These are phyloP conservation scores for Meyerozyma carpophila DNA, from an alignment of 1,139 yeast genomes.

Conservation along the genomic window DNA sequence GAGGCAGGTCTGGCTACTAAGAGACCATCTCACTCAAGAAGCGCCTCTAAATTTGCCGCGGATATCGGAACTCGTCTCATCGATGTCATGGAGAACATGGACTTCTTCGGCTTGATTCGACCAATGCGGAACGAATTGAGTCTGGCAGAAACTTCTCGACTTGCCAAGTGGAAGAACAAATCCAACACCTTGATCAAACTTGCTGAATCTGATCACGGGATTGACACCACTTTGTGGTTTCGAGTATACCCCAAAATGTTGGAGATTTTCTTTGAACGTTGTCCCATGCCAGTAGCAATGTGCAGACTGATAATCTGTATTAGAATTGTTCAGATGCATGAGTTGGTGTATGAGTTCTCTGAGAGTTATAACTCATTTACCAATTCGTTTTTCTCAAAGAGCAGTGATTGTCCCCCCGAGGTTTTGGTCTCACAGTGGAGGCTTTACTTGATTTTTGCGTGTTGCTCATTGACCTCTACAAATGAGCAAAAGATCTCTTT, in stretches of 20 bases:
- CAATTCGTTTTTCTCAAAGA: slow-evolving; percentile 32
- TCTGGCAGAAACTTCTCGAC: slow-evolving; percentile 73
- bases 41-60: slow-evolving; percentile 71
- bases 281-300: slow-evolving; percentile 92
- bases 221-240: slow-evolving; percentile 94
- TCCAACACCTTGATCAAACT: slow-evolving; percentile 63
- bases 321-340: slow-evolving; percentile 84
- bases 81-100: slow-evolving; percentile 67
- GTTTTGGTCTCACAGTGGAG: slow-evolving; percentile 83
- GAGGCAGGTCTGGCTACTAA: slow-evolving; percentile 2
- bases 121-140: slow-evolving; percentile 62
- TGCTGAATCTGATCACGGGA: slow-evolving; percentile 91
- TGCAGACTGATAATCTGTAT: slow-evolving; percentile 92
- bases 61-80: slow-evolving; percentile 75
- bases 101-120: slow-evolving; percentile 59
- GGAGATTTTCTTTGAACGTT: slow-evolving; percentile 66
- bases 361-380: slow-evolving; percentile 42
- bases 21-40: slow-evolving; percentile 43
- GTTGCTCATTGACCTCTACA: slow-evolving; percentile 86
- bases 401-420: slow-evolving; percentile 51
- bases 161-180: slow-evolving; percentile 57
- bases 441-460: slow-evolving; percentile 82
- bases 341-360: slow-evolving; percentile 61
- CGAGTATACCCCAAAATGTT: slow-evolving; percentile 76
- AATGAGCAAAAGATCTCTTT: slow-evolving; percentile 73